Conservation (phyloP, 164 flowering plant species). For the Macadamia tetraphylla region DNA sequence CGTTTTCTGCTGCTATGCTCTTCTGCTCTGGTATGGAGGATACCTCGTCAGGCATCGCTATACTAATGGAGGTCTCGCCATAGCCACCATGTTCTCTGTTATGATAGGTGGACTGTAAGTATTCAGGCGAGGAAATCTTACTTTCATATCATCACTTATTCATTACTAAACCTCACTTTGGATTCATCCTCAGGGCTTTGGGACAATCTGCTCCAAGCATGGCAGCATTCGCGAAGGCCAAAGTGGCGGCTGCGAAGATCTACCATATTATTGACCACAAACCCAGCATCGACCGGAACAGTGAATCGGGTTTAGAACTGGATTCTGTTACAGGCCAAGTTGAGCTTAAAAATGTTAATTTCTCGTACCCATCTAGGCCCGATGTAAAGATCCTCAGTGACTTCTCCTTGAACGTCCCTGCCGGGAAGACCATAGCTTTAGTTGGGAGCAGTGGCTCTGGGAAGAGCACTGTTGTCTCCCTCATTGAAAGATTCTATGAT, state of each 20-base stretch:
- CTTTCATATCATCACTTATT: neutral
- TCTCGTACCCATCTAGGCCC: conserved; percentile 74
- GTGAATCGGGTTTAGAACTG: conserved; percentile 62
- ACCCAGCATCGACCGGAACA: conserved; percentile 56
- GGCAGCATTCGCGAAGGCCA: conserved; percentile 85
- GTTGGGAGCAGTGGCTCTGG: conserved; percentile 97
- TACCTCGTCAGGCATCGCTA: conserved; percentile 78
- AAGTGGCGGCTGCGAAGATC: conserved; percentile 89
- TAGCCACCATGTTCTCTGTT: conserved; percentile 92
- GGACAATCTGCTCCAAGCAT: conserved; percentile 93
- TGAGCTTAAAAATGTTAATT: conserved; percentile 66
- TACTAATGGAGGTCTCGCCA: conserved; percentile 96
- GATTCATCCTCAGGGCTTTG: conserved; percentile 46
- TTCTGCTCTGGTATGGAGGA: conserved; percentile 96
- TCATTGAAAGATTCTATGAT: conserved; percentile 87
- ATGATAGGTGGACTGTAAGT: conserved; percentile 97
- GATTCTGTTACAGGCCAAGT: conserved; percentile 70
- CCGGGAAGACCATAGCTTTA: conserved; percentile 83
- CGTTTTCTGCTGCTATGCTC: conserved; percentile 93
- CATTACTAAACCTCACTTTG: too few species aligned
- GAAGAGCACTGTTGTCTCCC: conserved; percentile 86
- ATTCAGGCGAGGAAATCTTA: neutral
- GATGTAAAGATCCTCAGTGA: conserved; percentile 55
- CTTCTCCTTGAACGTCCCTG: conserved; percentile 57
- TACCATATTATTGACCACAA: conserved; percentile 72